These are phyloP conservation scores for Aspergillus clavatus DNA, from an alignment of 2,329 filamentous ascomycete genomes.

Conservation along the genomic window DNA sequence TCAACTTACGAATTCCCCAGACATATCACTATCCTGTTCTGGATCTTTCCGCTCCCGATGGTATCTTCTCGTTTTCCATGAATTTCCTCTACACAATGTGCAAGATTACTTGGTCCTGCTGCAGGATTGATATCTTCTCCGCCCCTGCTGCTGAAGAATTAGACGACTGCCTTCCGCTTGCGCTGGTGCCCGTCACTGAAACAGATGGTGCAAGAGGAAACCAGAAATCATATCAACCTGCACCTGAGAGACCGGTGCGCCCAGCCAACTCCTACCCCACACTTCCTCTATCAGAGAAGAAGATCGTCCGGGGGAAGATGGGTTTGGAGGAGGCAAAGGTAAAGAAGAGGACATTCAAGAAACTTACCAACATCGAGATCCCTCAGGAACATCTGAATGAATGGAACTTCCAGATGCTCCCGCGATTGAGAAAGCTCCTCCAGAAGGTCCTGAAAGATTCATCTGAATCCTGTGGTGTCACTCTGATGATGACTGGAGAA, in stretches of 20 bases:
- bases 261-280: slow-evolving; percentile 17
- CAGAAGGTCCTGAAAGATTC: slow-evolving; percentile 56
- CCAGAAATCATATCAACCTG: slow-evolving; percentile 12
- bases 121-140: slow-evolving; percentile 39
- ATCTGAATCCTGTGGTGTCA: slow-evolving; percentile 57
- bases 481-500: slow-evolving; percentile 57
- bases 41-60: slow-evolving; percentile 38
- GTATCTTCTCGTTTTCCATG: slow-evolving; percentile 41
- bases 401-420: slow-evolving; percentile 56
- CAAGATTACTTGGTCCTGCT: slow-evolving; percentile 41
- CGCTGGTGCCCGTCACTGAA: slow-evolving; percentile 34
- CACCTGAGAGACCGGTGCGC: slow-evolving; percentile 12
- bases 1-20: slow-evolving; percentile 38
- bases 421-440: slow-evolving; percentile 54
- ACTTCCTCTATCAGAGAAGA: slow-evolving; percentile 22
- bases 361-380: slow-evolving; percentile 49
- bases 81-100: slow-evolving; percentile 42
- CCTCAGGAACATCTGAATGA: slow-evolving; percentile 51
- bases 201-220: slow-evolving; percentile 20
- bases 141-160: slow-evolving; percentile 38
- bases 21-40: slow-evolving; percentile 40
- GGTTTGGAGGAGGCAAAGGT: slow-evolving; percentile 25
- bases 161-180: slow-evolving; percentile 40
- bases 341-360: slow-evolving; percentile 41
- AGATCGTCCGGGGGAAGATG: slow-evolving; percentile 19